phyloP scores from a whole-genome alignment of 495 filamentous ascomycete genomes.

The Xylaria castorea region DNA sequence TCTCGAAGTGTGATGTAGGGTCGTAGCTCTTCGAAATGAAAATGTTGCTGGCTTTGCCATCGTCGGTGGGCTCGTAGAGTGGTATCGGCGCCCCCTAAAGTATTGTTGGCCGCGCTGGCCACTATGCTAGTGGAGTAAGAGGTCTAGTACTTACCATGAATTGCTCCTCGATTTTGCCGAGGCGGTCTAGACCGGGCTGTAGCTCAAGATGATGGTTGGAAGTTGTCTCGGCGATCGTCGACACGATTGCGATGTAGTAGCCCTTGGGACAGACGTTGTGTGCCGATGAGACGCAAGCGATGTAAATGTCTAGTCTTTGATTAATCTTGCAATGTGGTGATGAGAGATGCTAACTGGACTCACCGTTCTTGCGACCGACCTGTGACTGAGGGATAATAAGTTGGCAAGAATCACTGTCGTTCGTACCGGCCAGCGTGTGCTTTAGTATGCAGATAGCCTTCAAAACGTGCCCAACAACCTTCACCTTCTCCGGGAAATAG shows the following conservation, averaged over 20 bases:
- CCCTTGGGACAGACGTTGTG: slow-evolving; percentile 99
- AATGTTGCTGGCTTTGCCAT: slow-evolving; percentile 86
- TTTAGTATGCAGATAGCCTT: slow-evolving; percentile 97
- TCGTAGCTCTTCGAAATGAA: slow-evolving; percentile 99
- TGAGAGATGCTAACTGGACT: slow-evolving; percentile 31
- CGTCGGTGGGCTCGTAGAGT: slow-evolving; percentile 89
- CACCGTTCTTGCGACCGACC: slow-evolving; percentile 92
- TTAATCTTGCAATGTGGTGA: neutral
- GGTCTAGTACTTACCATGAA: slow-evolving; percentile 69
- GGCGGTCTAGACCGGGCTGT: slow-evolving; percentile 88
- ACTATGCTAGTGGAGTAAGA: neutral
- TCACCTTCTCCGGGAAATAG: slow-evolving; percentile 91
- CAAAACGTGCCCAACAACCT: slow-evolving; percentile 84
- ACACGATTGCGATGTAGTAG: slow-evolving; percentile 98
- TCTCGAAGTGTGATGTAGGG: slow-evolving; percentile 97
- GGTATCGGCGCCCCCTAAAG: slow-evolving; percentile 77
- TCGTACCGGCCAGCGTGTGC: slow-evolving; percentile 87
- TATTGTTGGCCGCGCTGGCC: slow-evolving; percentile 26
- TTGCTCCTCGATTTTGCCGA: slow-evolving; percentile 94
- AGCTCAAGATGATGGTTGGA: slow-evolving; percentile 96
- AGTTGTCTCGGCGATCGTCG: slow-evolving; percentile 90
- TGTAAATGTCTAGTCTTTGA: slow-evolving; percentile 83
- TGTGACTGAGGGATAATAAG: slow-evolving; percentile 98
- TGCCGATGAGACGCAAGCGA: slow-evolving; percentile 92
- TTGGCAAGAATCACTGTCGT: slow-evolving; percentile 88